Evolutionary conservation across 192 early-diverging fungal genomes (phyloP).

Genomic region (Coemansia sp.): DNA sequence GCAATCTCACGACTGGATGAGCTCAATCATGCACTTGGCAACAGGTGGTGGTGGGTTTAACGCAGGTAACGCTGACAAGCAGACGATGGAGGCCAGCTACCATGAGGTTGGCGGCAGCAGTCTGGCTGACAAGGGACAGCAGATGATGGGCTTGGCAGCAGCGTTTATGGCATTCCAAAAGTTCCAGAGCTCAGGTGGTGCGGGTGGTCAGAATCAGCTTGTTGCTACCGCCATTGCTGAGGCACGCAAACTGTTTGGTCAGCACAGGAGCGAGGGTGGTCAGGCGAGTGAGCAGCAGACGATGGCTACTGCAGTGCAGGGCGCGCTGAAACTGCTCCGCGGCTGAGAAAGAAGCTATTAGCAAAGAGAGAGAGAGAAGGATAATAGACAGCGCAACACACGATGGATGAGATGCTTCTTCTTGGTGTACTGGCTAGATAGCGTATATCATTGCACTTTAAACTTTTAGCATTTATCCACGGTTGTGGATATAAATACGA

Average conservation of each 20-base stretch:
- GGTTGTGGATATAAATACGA: no score
- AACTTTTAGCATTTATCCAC: no score
- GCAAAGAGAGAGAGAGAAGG: neutral
- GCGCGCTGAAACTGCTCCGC: constrained; percentile 45
- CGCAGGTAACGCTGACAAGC: constrained; percentile 33
- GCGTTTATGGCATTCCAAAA: constrained; percentile 49
- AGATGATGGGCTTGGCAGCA: constrained; percentile 44
- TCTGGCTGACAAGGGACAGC: constrained; percentile 33
- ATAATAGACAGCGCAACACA: neutral
- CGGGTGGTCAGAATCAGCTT: constrained; percentile 41
- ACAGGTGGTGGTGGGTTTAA: constrained; percentile 36
- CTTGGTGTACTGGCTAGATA: no score
- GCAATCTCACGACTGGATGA: constrained; percentile 19
- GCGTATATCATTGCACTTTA: no score
- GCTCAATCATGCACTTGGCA: constrained; percentile 36
- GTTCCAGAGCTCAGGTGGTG: constrained; percentile 22
- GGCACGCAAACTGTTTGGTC: constrained; percentile 43
- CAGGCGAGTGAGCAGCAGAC: constrained; percentile 43
- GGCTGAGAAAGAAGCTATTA: neutral
- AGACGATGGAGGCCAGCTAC: constrained; percentile 35
- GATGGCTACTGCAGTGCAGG: constrained; percentile 50
- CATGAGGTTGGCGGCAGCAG: constrained; percentile 14
- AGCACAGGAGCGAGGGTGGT: constrained; percentile 40
- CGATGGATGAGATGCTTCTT: no score
- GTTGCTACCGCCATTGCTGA: constrained; percentile 46